Base-by-base conservation (phyloP, 306 rosid genomes). In the Pyrus pyrifolia region DNA sequence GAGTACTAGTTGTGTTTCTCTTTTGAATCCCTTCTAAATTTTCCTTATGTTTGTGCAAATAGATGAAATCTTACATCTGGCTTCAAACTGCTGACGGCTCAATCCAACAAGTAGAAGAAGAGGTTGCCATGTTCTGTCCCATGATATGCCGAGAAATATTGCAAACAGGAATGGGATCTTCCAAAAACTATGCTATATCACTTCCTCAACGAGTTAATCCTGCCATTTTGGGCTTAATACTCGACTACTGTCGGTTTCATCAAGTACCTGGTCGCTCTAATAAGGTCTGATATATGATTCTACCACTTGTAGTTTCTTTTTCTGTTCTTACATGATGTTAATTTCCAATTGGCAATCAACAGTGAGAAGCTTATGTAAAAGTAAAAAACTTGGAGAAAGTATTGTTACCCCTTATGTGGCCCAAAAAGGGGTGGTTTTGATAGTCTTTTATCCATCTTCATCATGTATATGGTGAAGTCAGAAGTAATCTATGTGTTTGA, bases 31-130 rank as follows among this genome's bases (percentile, higher is more conserved):
- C 38, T 68, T 14, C 71, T 72, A 72, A 23, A 17, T n/a, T 73
- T 78, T 78, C 40, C 62, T 23, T 67, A 67, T 84, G 86, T 62
- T 78, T 75, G 66, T 85, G 83, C 75, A 67, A 42, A 70, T 76
- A 90, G 98, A 91, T 93, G 97, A 91, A 89, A 81, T 86, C 97
- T 71, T 91, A 86, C 83, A 88, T 93, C 79, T 93, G 98, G 97
- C 84, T 93, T 81, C 93, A 93, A 83, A 93, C 93, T 76, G 87
- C 80, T 35, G 98, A 91, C 74, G 98, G 97, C 81, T 91, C 97
- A 64, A 85, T 88, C 80, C 97, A 93, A 84, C 93, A 93, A 93
- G 93, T 93, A 70, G 95, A 93, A 82, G 89, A 93, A 82, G 97
- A 89, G 82, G 93, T 91, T 77, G 98, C 98, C 19, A 86, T 91